phyloP scores from a whole-genome alignment of 1,284 basidiomycete species.

The Athelia psychrophila region DNA sequence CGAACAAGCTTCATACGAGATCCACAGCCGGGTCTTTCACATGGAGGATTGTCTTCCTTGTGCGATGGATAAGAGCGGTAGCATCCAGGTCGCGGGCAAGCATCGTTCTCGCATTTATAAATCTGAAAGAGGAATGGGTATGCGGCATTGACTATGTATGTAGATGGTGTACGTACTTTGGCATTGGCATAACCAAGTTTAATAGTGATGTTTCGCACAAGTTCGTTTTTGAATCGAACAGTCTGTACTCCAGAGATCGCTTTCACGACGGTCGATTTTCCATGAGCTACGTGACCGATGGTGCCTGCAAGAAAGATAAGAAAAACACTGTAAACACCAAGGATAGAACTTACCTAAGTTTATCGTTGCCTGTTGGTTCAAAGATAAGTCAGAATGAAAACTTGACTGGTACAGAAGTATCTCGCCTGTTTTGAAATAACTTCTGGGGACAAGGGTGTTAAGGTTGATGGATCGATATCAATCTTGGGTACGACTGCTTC shows the following conservation, averaged over 20 bases:
- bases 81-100: conserved; percentile 91
- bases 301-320: conserved; percentile 56
- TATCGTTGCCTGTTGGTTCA: conserved; percentile 68
- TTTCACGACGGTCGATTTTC: conserved; percentile 98
- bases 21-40: conserved; percentile 91
- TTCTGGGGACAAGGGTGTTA: conserved; percentile 91
- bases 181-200: conserved; percentile 99
- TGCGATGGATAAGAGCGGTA: conserved; percentile 92
- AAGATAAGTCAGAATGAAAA: conserved; percentile 5
- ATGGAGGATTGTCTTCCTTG: conserved; percentile 92
- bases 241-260: conserved; percentile 99
- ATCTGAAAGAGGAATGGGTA: conserved; percentile 55
- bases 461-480: conserved; percentile 74
- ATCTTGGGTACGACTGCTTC: conserved; percentile 56
- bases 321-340: conserved; percentile 3
- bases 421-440: conserved; percentile 97
- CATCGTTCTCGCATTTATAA: conserved; percentile 94
- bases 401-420: conserved; percentile 1
- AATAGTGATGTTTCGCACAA: conserved; percentile 98
- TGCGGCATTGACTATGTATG: conserved; percentile 3
- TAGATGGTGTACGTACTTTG: conserved; percentile 57
- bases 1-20: conserved; percentile 88
- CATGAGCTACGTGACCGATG: conserved; percentile 97
- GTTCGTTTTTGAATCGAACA: conserved; percentile 98
- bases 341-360: conserved; percentile 63